Evolutionary conservation across 192 early-diverging fungal species (phyloP).

Genomic region (Linnemannia schmuckeri): DNA sequence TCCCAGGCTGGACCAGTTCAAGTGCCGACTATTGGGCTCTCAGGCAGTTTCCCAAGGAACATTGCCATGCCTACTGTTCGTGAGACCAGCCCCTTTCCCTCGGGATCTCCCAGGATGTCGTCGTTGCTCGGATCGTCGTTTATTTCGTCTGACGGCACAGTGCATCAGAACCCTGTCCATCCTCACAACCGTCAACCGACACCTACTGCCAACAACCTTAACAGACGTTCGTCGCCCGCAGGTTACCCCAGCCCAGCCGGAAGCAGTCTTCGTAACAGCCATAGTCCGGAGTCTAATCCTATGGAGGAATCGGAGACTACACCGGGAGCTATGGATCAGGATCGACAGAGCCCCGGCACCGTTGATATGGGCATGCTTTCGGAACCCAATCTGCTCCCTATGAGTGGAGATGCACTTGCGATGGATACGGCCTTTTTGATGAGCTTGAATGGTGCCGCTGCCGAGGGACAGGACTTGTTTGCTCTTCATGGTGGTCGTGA

Average conservation of each 20-base stretch:
- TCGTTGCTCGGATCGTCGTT: conserved; percentile 46
- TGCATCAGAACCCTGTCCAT: conserved; percentile 34
- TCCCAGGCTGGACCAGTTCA: neutral
- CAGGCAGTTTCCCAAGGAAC: conserved; percentile 19
- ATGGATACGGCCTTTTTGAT: conserved; percentile 11
- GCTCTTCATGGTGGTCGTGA: neutral
- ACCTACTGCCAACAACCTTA: neutral
- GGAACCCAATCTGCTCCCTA: conserved; percentile 1
- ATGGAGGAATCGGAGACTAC: neutral
- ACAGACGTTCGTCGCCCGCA: conserved; percentile 22
- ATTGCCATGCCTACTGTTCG: conserved; percentile 12
- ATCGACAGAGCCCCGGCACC: neutral
- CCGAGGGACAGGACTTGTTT: neutral
- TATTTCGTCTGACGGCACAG: conserved; percentile 35
- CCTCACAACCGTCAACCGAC: conserved; percentile 23
- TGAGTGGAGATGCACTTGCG: neutral
- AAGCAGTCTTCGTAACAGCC: conserved; percentile 29
- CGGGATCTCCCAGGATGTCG: conserved; percentile 41
- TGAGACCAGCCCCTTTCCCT: conserved; percentile 3
- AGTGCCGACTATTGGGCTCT: neutral
- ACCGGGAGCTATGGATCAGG: conserved; percentile 1
- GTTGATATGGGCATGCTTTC: neutral
- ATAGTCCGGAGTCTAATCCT: conserved; percentile 29
- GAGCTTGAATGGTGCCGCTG: neutral
- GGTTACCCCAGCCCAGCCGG: conserved; percentile 31